These are phyloP conservation scores for Starmerella davenportii DNA, from an alignment of 805 yeast genomes.

Conservation along the genomic window DNA sequence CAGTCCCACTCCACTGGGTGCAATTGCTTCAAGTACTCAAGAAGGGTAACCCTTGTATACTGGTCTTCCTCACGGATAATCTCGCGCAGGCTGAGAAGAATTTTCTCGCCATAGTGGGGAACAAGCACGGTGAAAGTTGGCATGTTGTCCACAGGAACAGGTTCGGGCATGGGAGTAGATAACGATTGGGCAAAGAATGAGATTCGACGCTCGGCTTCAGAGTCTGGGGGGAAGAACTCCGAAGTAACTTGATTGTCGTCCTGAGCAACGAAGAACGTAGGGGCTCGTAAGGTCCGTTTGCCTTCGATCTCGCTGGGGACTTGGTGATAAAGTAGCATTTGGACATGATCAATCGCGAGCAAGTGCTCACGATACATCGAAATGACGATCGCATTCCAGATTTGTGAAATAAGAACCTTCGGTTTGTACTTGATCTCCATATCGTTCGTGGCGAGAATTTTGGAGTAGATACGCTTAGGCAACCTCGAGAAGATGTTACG, in stretches of 20 bases:
- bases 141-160: conserved; percentile 98
- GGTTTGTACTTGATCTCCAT: conserved; percentile 99
- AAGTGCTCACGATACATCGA: conserved; percentile 99
- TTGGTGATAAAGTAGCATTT: conserved; percentile 90
- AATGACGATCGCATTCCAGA: conserved; percentile 97
- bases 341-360: conserved; percentile 95
- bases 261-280: conserved; percentile 95
- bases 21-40: conserved; percentile 85
- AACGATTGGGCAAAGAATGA: conserved; percentile 97
- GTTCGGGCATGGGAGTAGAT: conserved; percentile 97
- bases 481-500: conserved; percentile 93
- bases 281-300: conserved; percentile 94
- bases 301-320: conserved; percentile 98
- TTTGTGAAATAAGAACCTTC: conserved; percentile 91
- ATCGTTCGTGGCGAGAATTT: conserved; percentile 92
- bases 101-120: conserved; percentile 94
- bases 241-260: conserved; percentile 89
- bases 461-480: conserved; percentile 97
- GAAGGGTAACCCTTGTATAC: conserved; percentile 79
- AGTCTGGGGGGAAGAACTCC: conserved; percentile 89
- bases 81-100: conserved; percentile 79
- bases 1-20: conserved; percentile 97
- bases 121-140: conserved; percentile 94
- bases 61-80: conserved; percentile 95
- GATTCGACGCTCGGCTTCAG: conserved; percentile 98